A percentile compares a stretch with the other conserved stretches of the same genome.
Conservation (phyloP, 208 protist genomes). For the Trypanosoma avium region DNA sequence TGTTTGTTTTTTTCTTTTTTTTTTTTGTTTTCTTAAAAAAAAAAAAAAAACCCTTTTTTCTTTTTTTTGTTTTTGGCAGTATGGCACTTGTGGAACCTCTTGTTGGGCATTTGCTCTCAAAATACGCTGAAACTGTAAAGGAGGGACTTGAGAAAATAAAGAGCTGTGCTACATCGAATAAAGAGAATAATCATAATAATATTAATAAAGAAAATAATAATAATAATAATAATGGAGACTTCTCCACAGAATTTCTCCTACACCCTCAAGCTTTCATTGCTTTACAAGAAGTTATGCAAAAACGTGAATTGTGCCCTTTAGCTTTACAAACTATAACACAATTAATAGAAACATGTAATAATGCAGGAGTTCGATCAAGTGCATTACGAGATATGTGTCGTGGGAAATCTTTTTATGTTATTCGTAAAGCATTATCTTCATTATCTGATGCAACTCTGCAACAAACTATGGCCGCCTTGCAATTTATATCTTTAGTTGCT, state of each 20-base stretch:
- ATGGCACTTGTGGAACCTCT: conserved; percentile 83
- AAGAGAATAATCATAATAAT: too few species aligned
- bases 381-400: conserved; percentile 71
- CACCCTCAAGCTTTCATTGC: conserved; percentile 61
- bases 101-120: conserved; percentile 80
- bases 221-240: too few species aligned
- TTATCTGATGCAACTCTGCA: conserved; percentile 55
- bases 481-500: conserved; percentile 59
- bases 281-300: conserved; percentile 42
- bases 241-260: conserved; percentile 55
- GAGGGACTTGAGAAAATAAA: conserved; percentile 82
- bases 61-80: conserved; percentile 5
- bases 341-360: conserved; percentile 42
- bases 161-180: conserved; percentile 31
- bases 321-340: conserved; percentile 47
- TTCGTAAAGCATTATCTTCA: conserved; percentile 46
- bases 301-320: conserved; percentile 36
- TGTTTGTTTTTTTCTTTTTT: not conserved
- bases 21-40: not conserved
- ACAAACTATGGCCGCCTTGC: conserved; percentile 47
- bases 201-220: too few species aligned
- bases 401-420: conserved; percentile 47
- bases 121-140: conserved; percentile 74
- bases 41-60: too few species aligned
- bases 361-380: conserved; percentile 26